Base-by-base conservation (phyloP, 1,139 yeast genomes). In the Sugiyamaella xylanicola region DNA sequence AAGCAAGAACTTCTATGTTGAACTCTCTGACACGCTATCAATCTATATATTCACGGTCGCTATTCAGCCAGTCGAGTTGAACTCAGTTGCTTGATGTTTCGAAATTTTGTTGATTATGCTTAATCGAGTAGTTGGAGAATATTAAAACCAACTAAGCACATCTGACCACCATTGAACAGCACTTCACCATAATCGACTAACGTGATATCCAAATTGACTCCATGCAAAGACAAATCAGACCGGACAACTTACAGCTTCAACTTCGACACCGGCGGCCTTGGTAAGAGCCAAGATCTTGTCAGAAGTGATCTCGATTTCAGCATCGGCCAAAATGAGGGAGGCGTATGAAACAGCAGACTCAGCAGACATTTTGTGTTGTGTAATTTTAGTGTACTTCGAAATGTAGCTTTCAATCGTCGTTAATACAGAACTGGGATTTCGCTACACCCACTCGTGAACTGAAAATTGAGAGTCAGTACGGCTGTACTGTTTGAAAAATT, bases 261-360 rank as follows among this genome's bases (percentile, higher is more conserved):
- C 65, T 63, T 81, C 77, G 71, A 93, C 90, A 78, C 93, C 92
- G 72, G 97, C 97, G 70, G 96, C 92, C 77, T 85, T 80, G 79
- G 91, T 79, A 77, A 90, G 78, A 70, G 96, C 79, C 75, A 82
- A 75, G 75, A 93, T 84, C 86, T 91, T 91, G 78, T 91, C 97
- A 72, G 97, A 77, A 72, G 97, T 78, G 85, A 92, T 84, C 79
- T 90, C 97, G 75, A 90, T 82, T 74, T 91, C 97, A 72, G 97
- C 89, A 80, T 92, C 98, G 70, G 97, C 97, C 80, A 92, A 84
- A 83, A 92, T 91, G 71, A 92, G 87, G 75, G 98, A 93, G 77
- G 97, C 97, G 74, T 69, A 63, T 61, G 72, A 72, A 60, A 72
- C 74, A 62, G 73, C 72, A 63, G 74, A 71, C 64, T 73, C 75